Percentiles rank a stretch among this genome's conserved stretches.
Evolutionary conservation across 805 yeast genomes (phyloP).

Genomic region (Myxozyma mucilagina): DNA sequence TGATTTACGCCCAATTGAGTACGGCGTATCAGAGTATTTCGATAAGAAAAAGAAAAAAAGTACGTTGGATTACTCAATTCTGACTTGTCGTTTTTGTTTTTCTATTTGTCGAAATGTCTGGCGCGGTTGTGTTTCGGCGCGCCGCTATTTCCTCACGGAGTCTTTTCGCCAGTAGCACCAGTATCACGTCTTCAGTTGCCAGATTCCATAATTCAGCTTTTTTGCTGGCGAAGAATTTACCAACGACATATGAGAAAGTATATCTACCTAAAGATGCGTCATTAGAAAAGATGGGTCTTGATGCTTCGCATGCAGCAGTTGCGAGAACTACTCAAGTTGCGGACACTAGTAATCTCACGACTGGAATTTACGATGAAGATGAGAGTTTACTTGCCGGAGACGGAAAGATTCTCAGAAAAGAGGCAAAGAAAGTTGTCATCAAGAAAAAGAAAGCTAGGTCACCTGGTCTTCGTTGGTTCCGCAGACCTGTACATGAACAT

Average conservation of each 20-base stretch:
- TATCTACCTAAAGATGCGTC: background rate
- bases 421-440: conserved; percentile 8
- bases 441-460: conserved; percentile 24
- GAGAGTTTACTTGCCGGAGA: background rate
- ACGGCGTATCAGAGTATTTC: background rate
- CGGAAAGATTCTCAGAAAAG: conserved; percentile 1
- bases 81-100: background rate
- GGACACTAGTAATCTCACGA: background rate
- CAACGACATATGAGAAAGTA: background rate
- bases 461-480: conserved; percentile 56
- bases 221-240: conserved; percentile 16
- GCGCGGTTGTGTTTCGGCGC: background rate
- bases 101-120: background rate
- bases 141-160: background rate
- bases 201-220: conserved; percentile 23
- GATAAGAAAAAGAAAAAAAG: background rate
- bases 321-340: background rate
- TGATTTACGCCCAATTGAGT: too few species aligned
- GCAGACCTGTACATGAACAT: conserved; percentile 83
- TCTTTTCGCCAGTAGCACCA: background rate
- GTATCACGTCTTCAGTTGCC: background rate
- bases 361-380: background rate
- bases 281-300: conserved; percentile 23
- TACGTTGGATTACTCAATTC: background rate
- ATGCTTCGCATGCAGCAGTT: background rate